Conservation (phyloP, 1,139 yeast genomes). For the Suhomyces ambrosiae region DNA sequence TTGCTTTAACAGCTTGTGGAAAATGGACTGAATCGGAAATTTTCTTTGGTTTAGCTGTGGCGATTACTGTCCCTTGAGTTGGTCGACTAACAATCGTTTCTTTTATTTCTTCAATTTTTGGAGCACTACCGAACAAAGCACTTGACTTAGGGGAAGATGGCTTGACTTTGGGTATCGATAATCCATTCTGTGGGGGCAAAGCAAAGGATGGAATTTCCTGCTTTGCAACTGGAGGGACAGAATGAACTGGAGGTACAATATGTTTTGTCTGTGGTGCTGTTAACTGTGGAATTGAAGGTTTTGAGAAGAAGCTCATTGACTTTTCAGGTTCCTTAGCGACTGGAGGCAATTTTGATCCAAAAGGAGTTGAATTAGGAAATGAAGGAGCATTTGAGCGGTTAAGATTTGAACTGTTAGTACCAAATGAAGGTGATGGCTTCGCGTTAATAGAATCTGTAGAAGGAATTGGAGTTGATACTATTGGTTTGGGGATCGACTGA, state of each 20-base stretch:
- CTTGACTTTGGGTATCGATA: not conserved
- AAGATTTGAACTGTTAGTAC: not conserved
- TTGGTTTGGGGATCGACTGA: not conserved
- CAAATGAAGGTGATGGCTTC: not conserved
- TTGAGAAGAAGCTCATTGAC: not conserved
- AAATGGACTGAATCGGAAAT: conserved; percentile 22
- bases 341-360: not conserved
- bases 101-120: conserved; percentile 16
- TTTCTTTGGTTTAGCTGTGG: conserved; percentile 16
- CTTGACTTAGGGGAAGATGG: not conserved
- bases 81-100: conserved; percentile 3
- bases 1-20: conserved; percentile 22
- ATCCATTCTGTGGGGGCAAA: not conserved
- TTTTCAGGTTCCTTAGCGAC: too few relatives aligned
- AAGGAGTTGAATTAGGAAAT: not conserved
- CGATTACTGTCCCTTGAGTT: conserved; percentile 3
- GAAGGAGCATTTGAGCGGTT: too few relatives aligned
- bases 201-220: not conserved
- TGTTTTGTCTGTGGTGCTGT: too few relatives aligned
- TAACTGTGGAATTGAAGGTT: not conserved
- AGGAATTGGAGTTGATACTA: too few relatives aligned
- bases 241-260: too few relatives aligned
- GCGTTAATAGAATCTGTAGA: not conserved
- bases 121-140: not conserved
- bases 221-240: too few relatives aligned